Base-by-base conservation (phyloP, 352 stramenopile species). In the Aphanomyces cochlioides region DNA sequence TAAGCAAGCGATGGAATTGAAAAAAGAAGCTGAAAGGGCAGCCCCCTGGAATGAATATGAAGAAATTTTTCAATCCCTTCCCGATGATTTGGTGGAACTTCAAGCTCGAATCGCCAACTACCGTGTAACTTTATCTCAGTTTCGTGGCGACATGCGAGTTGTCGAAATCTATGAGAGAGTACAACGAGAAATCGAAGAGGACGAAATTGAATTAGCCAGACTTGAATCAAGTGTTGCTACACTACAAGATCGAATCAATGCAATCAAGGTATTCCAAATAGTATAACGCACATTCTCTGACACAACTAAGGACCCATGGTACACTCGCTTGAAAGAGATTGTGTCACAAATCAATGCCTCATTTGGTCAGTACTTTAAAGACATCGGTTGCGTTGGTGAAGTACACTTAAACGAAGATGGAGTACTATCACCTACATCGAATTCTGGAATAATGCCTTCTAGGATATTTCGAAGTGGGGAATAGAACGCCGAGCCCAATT, bases 381-480 rank as follows among this genome's bases (percentile, higher is more conserved):
- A 95, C 56, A 93, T 96, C 66, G 88, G 88, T 6, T 94, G 87
- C 67, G 84, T 95, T 8, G 88, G 88, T 40, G 88, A 96, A 73
- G 85, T 96, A 41, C 66, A 90, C 17, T 72, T 96, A 3, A 83
- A 93, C 45, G 83, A 92, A 67, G 76, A 89, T 39, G 34, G 53
- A 45, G 57, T 48, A 67, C 17, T 43, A 43, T 19, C 15, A 15
- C 40, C 4, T 47, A 4, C 3, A n/a, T 72, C n/a, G 39, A 36
- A 73, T 41, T 47, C 1, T 28, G 28, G 28, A 28, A 28, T 39
- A 15, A 13, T 8, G 10, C 61, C 6, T 47, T 73, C 36, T 36
- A 92, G 82, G 86, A 95, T 60, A 83, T 95, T n/a, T 80, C 88
- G 19, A 93, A 92, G 72, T 95, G 88, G 88, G 88, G 88, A 5